Evolutionary conservation across 257 asterid species (phyloP), one percentile per base, ranked within the genome.

Genomic region (Petunia axillaris): DNA sequence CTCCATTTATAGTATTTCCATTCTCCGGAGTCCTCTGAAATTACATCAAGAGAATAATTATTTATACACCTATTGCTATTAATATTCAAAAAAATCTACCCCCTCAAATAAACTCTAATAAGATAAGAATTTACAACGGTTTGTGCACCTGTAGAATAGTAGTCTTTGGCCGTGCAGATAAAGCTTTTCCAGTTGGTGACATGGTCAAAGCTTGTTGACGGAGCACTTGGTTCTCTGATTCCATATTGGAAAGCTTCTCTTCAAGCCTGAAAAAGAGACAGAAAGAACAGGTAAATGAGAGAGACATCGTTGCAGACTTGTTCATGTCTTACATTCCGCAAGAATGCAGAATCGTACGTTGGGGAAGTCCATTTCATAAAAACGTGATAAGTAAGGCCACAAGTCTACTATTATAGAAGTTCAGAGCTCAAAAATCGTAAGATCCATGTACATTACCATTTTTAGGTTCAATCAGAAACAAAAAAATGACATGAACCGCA

Each of bases 161-260:
- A 37, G 81, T 91, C 88, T 91, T 96, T 43, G 95, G 90, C 68
- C 98, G 89, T 77, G 96, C 83, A 87, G 99, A 87, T 78, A 87
- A 55, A 81, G 96, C 54, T 87, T 87, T 93, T 81, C 97, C 97
- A n/a, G 97, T 92, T 35, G 99, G 98, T 64, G 99, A 96, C 97
- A 96, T 90, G 76, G 96, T 89, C 83, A 96, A 87, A 80, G 99
- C 97, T 88, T 92, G 98, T 84, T 96, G 98, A 85, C 99, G 97
- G 83, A 96, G 94, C 64, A 96, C 95, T 92, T 96, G 99, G 84
- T 92, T 96, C 88, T 96, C 99, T 14, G 99, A 96, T 83, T 96
- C 99, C 76, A 84, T 88, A 81, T 96, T 96, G 37, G 95, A 90
- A 57, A 96, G 92, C 89, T 94, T 96, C 91, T 96, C 99, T 88